A percentile compares a stretch with the other conserved stretches of the same genome.
Evolutionary conservation across 2,329 filamentous ascomycete species (phyloP).

Genomic region (Rugonectria rugulosa): DNA sequence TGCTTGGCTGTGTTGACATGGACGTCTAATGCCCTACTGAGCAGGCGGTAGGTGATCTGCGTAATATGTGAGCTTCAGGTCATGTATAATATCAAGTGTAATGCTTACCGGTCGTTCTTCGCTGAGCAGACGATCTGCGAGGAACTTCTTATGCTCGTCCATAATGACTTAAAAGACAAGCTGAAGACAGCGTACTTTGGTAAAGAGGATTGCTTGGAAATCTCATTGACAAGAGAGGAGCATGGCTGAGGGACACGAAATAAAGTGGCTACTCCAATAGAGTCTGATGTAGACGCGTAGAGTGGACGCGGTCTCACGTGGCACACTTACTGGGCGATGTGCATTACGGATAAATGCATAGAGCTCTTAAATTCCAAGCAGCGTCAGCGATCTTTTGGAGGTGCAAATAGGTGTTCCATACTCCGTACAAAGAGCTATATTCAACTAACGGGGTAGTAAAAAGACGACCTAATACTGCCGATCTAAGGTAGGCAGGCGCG

Average conservation of each 20-base stretch:
- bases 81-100: neutral
- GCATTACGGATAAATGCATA: neutral
- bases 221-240: neutral
- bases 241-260: constrained; percentile 10
- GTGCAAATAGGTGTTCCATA: neutral
- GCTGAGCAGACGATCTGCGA: constrained; percentile 78
- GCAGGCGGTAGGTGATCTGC: constrained; percentile 84
- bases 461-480: constrained; percentile 24
- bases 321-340: too few species aligned
- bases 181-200: neutral
- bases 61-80: constrained; percentile 9
- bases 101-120: constrained; percentile 74
- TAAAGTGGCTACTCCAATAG: constrained; percentile 17
- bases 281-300: constrained; percentile 26
- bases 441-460: constrained; percentile 5
- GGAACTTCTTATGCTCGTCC: constrained; percentile 73
- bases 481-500: too few species aligned
- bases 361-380: too few species aligned
- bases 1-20: constrained; percentile 90
- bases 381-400: too few species aligned
- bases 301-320: constrained; percentile 48
- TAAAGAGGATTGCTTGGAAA: neutral
- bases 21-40: constrained; percentile 83
- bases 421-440: constrained; percentile 9
- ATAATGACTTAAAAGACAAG: constrained; percentile 43